Base-by-base conservation (phyloP, 495 filamentous ascomycete species). In the Physcia stellaris region DNA sequence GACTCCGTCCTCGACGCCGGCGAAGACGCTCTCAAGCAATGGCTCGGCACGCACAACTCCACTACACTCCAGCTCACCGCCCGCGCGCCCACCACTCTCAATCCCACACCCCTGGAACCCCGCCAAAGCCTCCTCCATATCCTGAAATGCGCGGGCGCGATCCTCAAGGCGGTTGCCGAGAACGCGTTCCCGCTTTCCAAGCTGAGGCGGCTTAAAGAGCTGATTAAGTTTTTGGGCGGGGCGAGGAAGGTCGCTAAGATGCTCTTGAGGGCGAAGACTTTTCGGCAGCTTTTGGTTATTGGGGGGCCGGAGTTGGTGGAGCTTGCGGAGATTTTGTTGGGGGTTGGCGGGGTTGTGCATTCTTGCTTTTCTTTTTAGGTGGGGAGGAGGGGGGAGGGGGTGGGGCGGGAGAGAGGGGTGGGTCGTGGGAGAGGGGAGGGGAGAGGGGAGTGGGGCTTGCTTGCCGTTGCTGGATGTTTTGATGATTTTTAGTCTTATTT, bases 261-360 rank as follows among this genome's bases (percentile, higher is more conserved):
- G 36, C 36, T 39, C 0, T 39, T 39, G 36, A 39, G 28, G 36
- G 36, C 36, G 23, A 39, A 39, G 23, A 39, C 12, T 1, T 26
- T 39, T 23, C 19, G 24, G 36, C 22, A 39, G 4, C 9, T 39
- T 20, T n/a, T 39, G 18, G 24, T 35, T n/a, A 35, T 35, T 21
- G 33, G 33, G n/a, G 33, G 33, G 9, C 33, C 33, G 13, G 33
- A 35, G 16, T 22, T 35, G 7, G 15, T 21, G 33, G 33, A 35
- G 16, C 7, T 35, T 6, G 33, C 33, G 5, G 7, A 35, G 7
- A 35, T 35, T 15, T 35, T 35, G 15, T 21, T 35, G 33, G 33
- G 33, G 11, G 18, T 35, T 22, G n/a, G 6, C 2, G 33, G n/a
- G 5, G 33, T 35, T 6, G 33, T 35, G 6, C 20, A 21, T 15